A percentile compares a stretch with the other conserved stretches of the same genome.
Conservation (phyloP, 1,139 yeast species). For the Groenewaldozyma auringiensis region DNA sequence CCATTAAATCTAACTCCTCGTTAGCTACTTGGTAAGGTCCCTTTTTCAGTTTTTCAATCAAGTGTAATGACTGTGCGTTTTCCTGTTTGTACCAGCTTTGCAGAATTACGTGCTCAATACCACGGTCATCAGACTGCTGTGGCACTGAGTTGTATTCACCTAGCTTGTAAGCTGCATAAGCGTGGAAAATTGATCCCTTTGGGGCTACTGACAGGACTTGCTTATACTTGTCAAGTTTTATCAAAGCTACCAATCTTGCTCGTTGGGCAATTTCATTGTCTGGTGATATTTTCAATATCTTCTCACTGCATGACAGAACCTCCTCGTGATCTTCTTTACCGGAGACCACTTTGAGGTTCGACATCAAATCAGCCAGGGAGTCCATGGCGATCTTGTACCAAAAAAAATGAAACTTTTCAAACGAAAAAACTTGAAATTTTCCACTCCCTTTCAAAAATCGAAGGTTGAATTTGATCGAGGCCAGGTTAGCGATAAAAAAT, state of each 20-base stretch:
- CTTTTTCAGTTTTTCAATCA: constrained; percentile 23
- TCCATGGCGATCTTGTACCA: constrained; percentile 9
- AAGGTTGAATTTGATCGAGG: no score
- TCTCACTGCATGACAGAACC: constrained; percentile 39
- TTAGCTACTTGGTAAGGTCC: constrained; percentile 39
- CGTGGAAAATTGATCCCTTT: constrained; percentile 39
- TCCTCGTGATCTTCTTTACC: constrained; percentile 41
- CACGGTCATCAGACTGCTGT: constrained; percentile 8
- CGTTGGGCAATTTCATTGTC: constrained; percentile 48
- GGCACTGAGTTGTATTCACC: constrained; percentile 41
- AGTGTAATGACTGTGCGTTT: constrained; percentile 16
- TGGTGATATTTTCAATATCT: constrained; percentile 37
- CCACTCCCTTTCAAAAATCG: no score
- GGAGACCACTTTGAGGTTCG: constrained; percentile 41
- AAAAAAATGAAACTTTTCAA: no score
- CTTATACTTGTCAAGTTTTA: constrained; percentile 61
- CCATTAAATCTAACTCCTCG: constrained; percentile 51
- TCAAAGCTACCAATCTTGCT: constrained; percentile 59
- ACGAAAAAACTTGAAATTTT: no score
- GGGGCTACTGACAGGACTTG: constrained; percentile 27
- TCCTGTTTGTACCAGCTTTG: constrained; percentile 72
- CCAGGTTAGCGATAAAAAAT: no score
- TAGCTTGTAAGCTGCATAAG: constrained; percentile 65
- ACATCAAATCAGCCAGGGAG: constrained; percentile 30
- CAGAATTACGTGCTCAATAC: constrained; percentile 65